Evolutionary conservation across 1,284 basidiomycete species (phyloP), one percentile per base, ranked within the genome.

Genomic region (Jaminaea rosea): DNA sequence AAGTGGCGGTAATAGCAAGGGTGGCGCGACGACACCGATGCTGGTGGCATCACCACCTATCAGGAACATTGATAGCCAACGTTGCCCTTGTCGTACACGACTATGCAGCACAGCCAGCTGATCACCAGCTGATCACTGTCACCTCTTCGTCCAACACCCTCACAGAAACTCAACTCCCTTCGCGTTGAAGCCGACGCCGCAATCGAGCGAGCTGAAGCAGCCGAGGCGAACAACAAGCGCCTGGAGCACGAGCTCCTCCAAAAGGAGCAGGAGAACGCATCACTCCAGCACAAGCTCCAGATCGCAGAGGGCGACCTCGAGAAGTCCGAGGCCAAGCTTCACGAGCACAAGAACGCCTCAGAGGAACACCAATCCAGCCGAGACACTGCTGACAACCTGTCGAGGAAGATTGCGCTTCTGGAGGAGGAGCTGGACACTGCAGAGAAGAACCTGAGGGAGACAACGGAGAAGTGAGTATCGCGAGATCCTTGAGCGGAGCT

Each of bases 371-470:
- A 90, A 70, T 75, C 78, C 29, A 84, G 83, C 74, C 85, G 83
- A 76, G 80, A 81, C 44, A 84, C 83, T 34, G 87, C 82, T 57
- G 92, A 96, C 66, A 81, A 79, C 52, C 79, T 97, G 49, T 73
- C 75, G 50, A 80, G 93, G 68, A 98, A 98, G 81, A 83, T 97
- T 26, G 83, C 87, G 68, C 78, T 97, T 19, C 80, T 99, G 28
- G 94, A 98, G 77, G 87, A 90, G 72, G 93, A 99, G 77, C 82
- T 98, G 19, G 94, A 98, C 73, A 82, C 83, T 49, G 86, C 92
- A 21, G 94, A 99, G 80, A 93, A 91, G 83, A 93, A 92, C 75
- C 80, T 91, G 61, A 92, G 93, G 78, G 93, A 98, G 73, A 91
- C 89, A 1, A 87, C 88, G 27, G 94, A 97, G 78, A 96, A 93